Evolutionary conservation across 1,139 yeast genomes (phyloP).

Genomic region (Taphrina sp.): DNA sequence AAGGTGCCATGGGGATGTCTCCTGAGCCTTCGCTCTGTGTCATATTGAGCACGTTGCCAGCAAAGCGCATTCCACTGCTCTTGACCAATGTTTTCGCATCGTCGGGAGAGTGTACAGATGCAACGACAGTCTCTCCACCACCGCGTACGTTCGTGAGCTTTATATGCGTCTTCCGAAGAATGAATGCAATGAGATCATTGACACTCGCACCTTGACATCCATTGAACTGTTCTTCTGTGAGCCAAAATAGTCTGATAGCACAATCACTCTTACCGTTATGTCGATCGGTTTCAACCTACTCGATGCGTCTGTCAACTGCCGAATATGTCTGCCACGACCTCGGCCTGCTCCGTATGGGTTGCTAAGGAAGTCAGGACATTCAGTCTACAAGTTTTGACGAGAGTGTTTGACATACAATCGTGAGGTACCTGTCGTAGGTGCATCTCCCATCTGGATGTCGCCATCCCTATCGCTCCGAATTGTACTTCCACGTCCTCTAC

Average conservation of each 20-base stretch:
- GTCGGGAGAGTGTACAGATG: conserved; percentile 18
- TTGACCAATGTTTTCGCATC: conserved; percentile 25
- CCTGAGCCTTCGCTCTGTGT: conserved; percentile 38
- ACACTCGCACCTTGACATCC: conserved; percentile 33
- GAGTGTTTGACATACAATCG: conserved; percentile 21
- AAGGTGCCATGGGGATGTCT: conserved; percentile 6
- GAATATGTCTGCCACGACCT: conserved; percentile 20
- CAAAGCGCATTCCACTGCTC: conserved; percentile 65
- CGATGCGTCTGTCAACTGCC: conserved; percentile 5
- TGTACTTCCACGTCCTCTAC: conserved; percentile 25
- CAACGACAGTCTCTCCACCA: conserved; percentile 18
- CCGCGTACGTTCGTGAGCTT: conserved; percentile 13
- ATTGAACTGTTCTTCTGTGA: conserved; percentile 7
- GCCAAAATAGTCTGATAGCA: background rate
- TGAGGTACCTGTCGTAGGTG: conserved; percentile 10
- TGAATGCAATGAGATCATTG: conserved; percentile 29
- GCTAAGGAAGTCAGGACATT: background rate
- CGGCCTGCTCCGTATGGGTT: conserved; percentile 27
- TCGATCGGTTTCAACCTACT: conserved; percentile 21
- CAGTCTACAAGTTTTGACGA: background rate
- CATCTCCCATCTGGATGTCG: conserved; percentile 33
- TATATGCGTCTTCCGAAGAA: conserved; percentile 29
- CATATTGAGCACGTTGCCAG: conserved; percentile 58
- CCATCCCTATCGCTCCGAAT: conserved; percentile 29
- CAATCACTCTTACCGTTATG: background rate